Base-by-base conservation (phyloP, 441 rosid genomes). In the Bocquillonia castaneifolia region DNA sequence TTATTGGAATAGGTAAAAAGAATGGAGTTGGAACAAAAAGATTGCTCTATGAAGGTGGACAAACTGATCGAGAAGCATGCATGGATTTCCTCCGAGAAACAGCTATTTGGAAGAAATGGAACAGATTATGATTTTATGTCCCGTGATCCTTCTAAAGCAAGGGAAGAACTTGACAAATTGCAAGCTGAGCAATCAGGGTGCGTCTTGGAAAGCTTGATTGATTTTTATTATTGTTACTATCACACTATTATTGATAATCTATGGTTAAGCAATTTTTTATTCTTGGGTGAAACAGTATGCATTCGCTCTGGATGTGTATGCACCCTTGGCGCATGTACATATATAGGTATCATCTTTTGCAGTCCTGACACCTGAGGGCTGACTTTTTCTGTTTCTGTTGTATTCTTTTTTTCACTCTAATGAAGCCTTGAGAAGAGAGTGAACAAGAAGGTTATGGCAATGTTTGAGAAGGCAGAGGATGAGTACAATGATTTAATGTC, bases 391-490 rank as follows among this genome's bases (percentile, higher is more conserved):
- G 72, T 52, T 71, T 47, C 28, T 66, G 17, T 26, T 65, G 57
- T 59, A 64, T 45, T 59, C 64, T 54, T 52, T 75, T n/a, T n/a
- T 76, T 71, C 32, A 71, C 57, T 54, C n/a, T 34, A 61, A 52
- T 77, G 76, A 80, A 94, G 99, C 69, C 89, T 95, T 61, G 99
- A 92, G 78, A 95, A 90, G 77, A 89, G 98, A 79, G 98, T 95
- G 66, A 92, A 95, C 82, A 95, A 95, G 87, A 95, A 92, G 80
- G 99, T 92, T 47, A 95, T 92, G 97, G 87, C 95, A 2, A 92
- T 95, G 98, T 95, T 95, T 67, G 99, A 95, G 84, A 95, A 95
- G 77, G 99, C 99, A 61, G 99, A 95, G 72, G 99, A 95, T 79
- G 99, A 95, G 76, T 92, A 88, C 78, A 89, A 89, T 78, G 96